Percentiles rank a stretch among this genome's conserved stretches.
Conservation (phyloP, 495 filamentous ascomycete genomes). For the Penicillium soppii region DNA sequence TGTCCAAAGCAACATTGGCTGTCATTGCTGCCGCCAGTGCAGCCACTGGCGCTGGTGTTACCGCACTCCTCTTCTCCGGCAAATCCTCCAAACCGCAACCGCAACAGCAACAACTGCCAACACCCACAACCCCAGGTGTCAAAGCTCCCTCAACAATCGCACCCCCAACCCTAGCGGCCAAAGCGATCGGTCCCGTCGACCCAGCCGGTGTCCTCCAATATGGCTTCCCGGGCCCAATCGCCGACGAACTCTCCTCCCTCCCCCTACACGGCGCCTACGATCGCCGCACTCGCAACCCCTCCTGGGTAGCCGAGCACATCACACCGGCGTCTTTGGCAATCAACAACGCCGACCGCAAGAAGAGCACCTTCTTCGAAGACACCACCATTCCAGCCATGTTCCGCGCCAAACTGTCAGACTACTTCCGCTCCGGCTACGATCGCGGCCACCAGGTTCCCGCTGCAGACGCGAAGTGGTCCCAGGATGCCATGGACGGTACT, state of each 20-base stretch:
- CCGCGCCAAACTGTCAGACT: constrained; percentile 87
- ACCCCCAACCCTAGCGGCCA: constrained; percentile 39
- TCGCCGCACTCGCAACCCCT: constrained; percentile 85
- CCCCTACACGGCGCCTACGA: constrained; percentile 86
- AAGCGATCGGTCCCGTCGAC: constrained; percentile 62
- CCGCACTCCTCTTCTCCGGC: constrained; percentile 73
- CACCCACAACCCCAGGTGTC: constrained; percentile 20
- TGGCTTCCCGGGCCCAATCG: constrained; percentile 89
- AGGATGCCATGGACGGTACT: constrained; percentile 89
- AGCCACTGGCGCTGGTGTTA: constrained; percentile 81
- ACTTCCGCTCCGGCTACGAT: constrained; percentile 82
- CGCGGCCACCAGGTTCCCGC: constrained; percentile 84
- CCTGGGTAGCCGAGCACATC: constrained; percentile 98
- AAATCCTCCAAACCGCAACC: constrained; percentile 48
- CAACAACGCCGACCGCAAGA: constrained; percentile 77
- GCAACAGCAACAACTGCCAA: constrained; percentile 42
- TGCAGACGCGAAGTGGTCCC: constrained; percentile 93
- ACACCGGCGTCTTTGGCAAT: constrained; percentile 78
- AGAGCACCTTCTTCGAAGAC: constrained; percentile 84
- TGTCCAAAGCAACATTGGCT: constrained; percentile 86
- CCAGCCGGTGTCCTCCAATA: constrained; percentile 92
- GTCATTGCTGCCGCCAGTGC: constrained; percentile 87
- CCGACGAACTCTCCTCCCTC: constrained; percentile 72
- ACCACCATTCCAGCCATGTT: constrained; percentile 74
- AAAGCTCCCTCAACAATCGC: constrained; percentile 31